Evolutionary conservation across 192 early-diverging fungal genomes (phyloP).

Genomic region (Backusella sp.): DNA sequence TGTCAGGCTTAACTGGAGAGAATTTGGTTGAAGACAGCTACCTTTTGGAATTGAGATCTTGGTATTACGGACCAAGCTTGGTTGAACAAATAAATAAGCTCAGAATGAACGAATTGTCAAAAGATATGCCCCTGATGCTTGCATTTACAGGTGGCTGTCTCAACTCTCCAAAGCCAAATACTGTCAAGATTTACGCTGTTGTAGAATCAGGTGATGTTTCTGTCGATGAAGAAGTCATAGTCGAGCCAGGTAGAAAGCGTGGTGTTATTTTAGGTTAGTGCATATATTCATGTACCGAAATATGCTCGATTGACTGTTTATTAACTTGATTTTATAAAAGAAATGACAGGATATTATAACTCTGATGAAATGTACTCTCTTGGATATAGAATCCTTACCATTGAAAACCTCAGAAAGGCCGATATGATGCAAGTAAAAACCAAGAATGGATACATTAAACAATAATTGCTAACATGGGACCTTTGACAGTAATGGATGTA

Average conservation of each 20-base stretch:
- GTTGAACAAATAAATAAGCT: slow-evolving; percentile 71
- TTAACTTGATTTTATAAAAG: slow-evolving; percentile 32
- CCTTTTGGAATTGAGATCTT: slow-evolving; percentile 46
- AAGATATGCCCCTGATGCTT: slow-evolving; percentile 83
- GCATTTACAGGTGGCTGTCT: slow-evolving; percentile 80
- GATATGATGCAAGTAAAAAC: slow-evolving; percentile 52
- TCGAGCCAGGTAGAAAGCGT: slow-evolving; percentile 77
- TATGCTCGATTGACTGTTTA: not conserved
- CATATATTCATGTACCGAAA: not conserved
- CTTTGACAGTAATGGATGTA: slow-evolving; percentile 64
- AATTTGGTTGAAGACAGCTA: slow-evolving; percentile 65
- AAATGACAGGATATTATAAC: slow-evolving; percentile 70
- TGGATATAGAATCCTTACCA: slow-evolving; percentile 64
- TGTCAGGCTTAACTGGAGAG: slow-evolving; percentile 87
- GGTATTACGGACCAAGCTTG: slow-evolving; percentile 86
- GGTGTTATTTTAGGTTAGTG: slow-evolving; percentile 72
- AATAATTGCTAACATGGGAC: not conserved
- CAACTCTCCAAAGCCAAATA: slow-evolving; percentile 62
- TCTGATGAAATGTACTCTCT: slow-evolving; percentile 83
- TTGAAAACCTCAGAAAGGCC: slow-evolving; percentile 59
- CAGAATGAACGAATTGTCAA: slow-evolving; percentile 62
- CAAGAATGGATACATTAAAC: not conserved
- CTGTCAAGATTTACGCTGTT: slow-evolving; percentile 65
- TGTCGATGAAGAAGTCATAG: slow-evolving; percentile 77
- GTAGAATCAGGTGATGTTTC: slow-evolving; percentile 86